Percentiles rank a stretch among this genome's conserved stretches.
phyloP scores from a whole-genome alignment of 495 filamentous ascomycete species.

The Podospora didyma region DNA sequence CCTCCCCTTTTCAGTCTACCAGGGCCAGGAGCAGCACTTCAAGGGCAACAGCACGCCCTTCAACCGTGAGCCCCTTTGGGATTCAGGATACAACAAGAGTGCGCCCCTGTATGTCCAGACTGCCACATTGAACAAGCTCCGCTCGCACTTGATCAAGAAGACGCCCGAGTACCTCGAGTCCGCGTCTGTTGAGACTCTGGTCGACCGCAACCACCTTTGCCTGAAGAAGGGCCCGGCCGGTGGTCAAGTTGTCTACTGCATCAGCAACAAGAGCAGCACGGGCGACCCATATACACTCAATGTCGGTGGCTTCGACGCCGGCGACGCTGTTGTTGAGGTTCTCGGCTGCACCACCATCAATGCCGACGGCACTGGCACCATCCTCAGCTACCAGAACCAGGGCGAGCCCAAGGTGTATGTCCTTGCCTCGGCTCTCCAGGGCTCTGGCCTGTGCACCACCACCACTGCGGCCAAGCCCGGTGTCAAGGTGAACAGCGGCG shows the following conservation, averaged over 20 bases:
- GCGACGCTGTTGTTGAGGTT: constrained; percentile 26
- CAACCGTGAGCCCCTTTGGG: constrained; percentile 76
- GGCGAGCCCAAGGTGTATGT: constrained; percentile 28
- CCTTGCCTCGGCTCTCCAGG: constrained; percentile 8
- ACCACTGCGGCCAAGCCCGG: constrained; percentile 14
- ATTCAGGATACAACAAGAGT: constrained; percentile 54
- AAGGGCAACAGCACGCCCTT: constrained; percentile 53
- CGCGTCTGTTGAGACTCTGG: constrained; percentile 50
- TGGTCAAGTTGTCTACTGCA: constrained; percentile 32
- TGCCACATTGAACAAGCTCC: constrained; percentile 54
- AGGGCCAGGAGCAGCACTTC: constrained; percentile 73
- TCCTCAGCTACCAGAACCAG: constrained; percentile 18
- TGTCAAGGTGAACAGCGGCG: constrained; percentile 8
- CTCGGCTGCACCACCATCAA: constrained; percentile 18
- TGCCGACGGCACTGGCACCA: constrained; percentile 19
- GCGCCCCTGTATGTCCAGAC: constrained; percentile 58
- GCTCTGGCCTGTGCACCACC: constrained; percentile 18
- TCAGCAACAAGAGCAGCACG: constrained; percentile 30
- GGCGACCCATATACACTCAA: constrained; percentile 20
- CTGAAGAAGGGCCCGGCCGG: constrained; percentile 64
- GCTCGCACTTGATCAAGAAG: constrained; percentile 51
- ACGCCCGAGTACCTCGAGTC: constrained; percentile 48
- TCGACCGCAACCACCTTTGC: constrained; percentile 53
- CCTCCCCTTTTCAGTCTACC: constrained; percentile 19
- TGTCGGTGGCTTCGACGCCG: constrained; percentile 24